Evolutionary conservation across 352 stramenopile species (phyloP).

Genomic region (Thalassiosira livingstoniorum): DNA sequence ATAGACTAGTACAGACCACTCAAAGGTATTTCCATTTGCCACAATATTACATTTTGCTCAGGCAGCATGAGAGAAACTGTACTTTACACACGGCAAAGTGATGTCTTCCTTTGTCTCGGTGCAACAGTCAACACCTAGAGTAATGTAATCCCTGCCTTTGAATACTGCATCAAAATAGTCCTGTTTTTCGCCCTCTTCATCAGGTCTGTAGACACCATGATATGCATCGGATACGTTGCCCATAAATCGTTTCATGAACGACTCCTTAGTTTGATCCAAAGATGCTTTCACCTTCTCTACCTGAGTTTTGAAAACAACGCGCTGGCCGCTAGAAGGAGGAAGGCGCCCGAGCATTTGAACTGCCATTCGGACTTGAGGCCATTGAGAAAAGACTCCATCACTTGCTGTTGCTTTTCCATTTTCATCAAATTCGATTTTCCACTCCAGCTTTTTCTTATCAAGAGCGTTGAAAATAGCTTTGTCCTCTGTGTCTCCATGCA

Average conservation of each 20-base stretch:
- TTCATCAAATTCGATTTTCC: constrained; percentile 66
- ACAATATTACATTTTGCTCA: background rate
- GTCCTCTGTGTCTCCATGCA: constrained; percentile 59
- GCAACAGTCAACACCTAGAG: constrained; percentile 65
- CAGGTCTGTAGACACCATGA: constrained; percentile 58
- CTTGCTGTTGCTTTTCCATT: constrained; percentile 64
- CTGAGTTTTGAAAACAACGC: constrained; percentile 66
- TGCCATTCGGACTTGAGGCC: constrained; percentile 72
- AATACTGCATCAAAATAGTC: constrained; percentile 71
- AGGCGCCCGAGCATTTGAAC: constrained; percentile 66
- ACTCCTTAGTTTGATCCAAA: constrained; percentile 70
- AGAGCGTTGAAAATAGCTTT: constrained; percentile 66
- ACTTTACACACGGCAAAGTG: constrained; percentile 67
- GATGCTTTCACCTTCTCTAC: constrained; percentile 68
- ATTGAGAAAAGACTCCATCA: constrained; percentile 72
- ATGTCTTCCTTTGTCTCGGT: constrained; percentile 63
- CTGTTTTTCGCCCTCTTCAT: constrained; percentile 60
- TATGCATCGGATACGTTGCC: constrained; percentile 65
- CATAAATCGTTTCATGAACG: constrained; percentile 62
- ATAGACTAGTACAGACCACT: too few relatives aligned
- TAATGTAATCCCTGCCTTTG: constrained; percentile 63
- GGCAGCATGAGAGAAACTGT: constrained; percentile 34
- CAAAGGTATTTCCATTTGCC: too few relatives aligned
- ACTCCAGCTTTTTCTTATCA: constrained; percentile 73
- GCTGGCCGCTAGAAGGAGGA: constrained; percentile 67